Base-by-base conservation (phyloP, 2,329 filamentous ascomycete species). In the Microsporum ferrugineum region DNA sequence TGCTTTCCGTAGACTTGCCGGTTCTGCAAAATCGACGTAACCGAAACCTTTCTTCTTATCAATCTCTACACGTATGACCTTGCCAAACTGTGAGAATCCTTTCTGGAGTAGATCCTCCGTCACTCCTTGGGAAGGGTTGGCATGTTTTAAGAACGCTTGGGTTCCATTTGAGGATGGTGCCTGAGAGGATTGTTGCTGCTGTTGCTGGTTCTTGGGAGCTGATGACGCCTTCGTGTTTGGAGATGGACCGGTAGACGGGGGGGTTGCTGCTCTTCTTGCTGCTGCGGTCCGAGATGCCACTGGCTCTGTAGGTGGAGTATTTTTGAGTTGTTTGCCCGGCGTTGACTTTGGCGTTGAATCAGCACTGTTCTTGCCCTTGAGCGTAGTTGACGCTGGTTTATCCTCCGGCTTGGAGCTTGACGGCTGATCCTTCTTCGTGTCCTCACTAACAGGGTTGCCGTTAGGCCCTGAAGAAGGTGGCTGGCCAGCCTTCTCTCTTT, bases 21-120 rank as follows among this genome's bases (percentile, higher is more conserved):
- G 81, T 27, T 90, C 85, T 7, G 83, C 82, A 75, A 96, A 97
- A 65, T 96, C 89, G 43, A 95, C 87, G 71, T 96, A 96, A 1
- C 91, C 92, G 68, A 96, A 95, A 0, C 91, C 91, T 73, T 96
- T 96, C 69, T 91, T 88, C 73, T 91, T 91, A 71, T 97, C 92
- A 60, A 97, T 92, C 68, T 96, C 92, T 17, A 96, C 89, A 65
- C 84, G 87, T 0, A 83, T 83, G 53, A 96, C 83, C 0, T 82
- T 73, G 1, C 92, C 92, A 67, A 90, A 95, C 0, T 77, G 74
- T 51, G 85, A 81, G 70, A 97, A 84, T 0, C 88, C 85, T 66
- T 87, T 82, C 67, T 87, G 85, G 1, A 97, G 83, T 0, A 91
- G 75, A 0, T 86, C 77, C 70, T 96, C 92, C 0, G 90, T 96